These are phyloP conservation scores for Rubia yunnanensis DNA, from an alignment of 257 asterid genomes.

Conservation along the genomic window DNA sequence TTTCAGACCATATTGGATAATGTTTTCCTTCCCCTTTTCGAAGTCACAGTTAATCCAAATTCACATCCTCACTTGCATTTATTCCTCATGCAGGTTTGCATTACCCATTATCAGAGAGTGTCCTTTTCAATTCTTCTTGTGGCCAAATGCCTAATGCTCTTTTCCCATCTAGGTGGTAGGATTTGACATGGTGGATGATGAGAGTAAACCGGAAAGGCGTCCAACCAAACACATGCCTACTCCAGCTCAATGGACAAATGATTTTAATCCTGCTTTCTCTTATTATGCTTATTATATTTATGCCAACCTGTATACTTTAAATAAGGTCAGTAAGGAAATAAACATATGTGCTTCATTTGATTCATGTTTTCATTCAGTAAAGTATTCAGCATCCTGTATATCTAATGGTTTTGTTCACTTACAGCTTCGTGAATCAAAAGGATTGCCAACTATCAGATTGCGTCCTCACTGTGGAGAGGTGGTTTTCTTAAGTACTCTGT, in stretches of 20 bases:
- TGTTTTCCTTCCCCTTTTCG: conserved; percentile 84
- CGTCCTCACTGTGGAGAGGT: conserved; percentile 99
- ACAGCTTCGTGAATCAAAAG: conserved; percentile 95
- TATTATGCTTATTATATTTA: conserved; percentile 94
- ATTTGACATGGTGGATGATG: conserved; percentile 94
- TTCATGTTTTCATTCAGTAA: not conserved
- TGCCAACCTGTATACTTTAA: conserved; percentile 83
- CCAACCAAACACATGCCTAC: conserved; percentile 96
- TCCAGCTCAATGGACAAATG: conserved; percentile 90
- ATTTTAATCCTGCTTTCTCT: conserved; percentile 87
- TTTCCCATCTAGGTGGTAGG: conserved; percentile 67
- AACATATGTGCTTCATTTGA: not conserved
- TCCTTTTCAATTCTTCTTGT: not conserved
- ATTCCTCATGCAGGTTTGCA: conserved; percentile 68
- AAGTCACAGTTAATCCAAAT: conserved; percentile 81
- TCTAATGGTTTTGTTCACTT: conserved; percentile 4
- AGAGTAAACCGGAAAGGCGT: conserved; percentile 96
- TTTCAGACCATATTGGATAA: conserved; percentile 86
- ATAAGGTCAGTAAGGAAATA: conserved; percentile 41
- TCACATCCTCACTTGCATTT: conserved; percentile 91
- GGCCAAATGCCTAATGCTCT: conserved; percentile 11
- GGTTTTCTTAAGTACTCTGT: conserved; percentile 25
- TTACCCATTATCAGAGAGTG: not conserved
- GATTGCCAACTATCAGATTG: conserved; percentile 72
- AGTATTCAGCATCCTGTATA: not conserved